phyloP scores from a whole-genome alignment of 1,139 yeast species.

The Suhomyces anneliseae region DNA sequence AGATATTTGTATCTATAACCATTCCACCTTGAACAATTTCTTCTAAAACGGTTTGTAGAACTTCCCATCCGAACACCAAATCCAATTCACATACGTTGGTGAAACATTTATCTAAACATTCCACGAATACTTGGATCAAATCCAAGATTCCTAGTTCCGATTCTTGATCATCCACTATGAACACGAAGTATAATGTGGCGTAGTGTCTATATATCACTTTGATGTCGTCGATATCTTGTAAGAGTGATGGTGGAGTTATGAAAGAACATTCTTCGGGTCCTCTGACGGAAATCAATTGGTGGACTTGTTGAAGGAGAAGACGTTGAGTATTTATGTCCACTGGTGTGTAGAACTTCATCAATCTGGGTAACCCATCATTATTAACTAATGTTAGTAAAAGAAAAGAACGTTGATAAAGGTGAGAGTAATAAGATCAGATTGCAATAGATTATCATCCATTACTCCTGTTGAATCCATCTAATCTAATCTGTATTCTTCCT shows the following conservation, averaged over 20 bases:
- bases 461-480: neutral
- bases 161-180: constrained; percentile 94
- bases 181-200: constrained; percentile 92
- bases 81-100: constrained; percentile 94
- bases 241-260: constrained; percentile 73
- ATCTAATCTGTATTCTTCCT: no score
- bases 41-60: constrained; percentile 83
- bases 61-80: constrained; percentile 97
- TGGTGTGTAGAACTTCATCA: constrained; percentile 90
- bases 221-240: constrained; percentile 74
- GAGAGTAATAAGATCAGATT: neutral
- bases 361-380: constrained; percentile 88
- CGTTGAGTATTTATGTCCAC: constrained; percentile 78
- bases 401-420: neutral
- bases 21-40: constrained; percentile 97
- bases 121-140: constrained; percentile 94
- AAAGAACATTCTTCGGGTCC: constrained; percentile 76
- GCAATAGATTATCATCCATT: neutral
- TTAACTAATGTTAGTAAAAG: constrained; percentile 53
- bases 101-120: constrained; percentile 88
- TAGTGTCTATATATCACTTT: constrained; percentile 91
- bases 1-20: constrained; percentile 94
- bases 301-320: constrained; percentile 70
- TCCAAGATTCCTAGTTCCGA: constrained; percentile 92
- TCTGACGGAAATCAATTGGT: constrained; percentile 66